phyloP scores from a whole-genome alignment of 1,139 yeast genomes.

The Entelexis paramagnoliae region DNA sequence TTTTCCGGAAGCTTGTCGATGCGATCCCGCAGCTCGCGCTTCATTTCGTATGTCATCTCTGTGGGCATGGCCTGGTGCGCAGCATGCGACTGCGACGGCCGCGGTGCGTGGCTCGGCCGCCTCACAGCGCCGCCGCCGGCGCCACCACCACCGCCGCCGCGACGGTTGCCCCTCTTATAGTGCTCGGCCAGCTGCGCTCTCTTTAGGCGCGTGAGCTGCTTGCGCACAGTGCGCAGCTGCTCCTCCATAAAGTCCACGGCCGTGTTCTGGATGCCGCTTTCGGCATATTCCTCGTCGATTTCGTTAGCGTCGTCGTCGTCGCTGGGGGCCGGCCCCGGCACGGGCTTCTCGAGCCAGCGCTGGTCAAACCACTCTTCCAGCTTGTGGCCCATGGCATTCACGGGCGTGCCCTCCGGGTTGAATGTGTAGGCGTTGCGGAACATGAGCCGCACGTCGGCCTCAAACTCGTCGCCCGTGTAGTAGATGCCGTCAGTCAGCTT shows the following conservation, averaged over 20 bases:
- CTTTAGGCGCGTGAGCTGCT: slow-evolving; percentile 72
- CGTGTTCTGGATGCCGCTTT: slow-evolving; percentile 65
- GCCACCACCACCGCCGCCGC: slow-evolving; percentile 11
- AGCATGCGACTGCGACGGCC: slow-evolving; percentile 17
- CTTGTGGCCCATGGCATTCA: slow-evolving; percentile 88
- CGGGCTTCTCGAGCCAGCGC: slow-evolving; percentile 86
- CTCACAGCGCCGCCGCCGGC: slow-evolving; percentile 3
- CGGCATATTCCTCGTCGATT: slow-evolving; percentile 56
- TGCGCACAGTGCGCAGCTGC: slow-evolving; percentile 75
- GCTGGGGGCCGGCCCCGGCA: slow-evolving; percentile 52
- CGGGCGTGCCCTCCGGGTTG: slow-evolving; percentile 94
- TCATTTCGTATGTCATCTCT: slow-evolving; percentile 76
- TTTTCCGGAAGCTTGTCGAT: slow-evolving; percentile 65
- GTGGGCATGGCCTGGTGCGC: slow-evolving; percentile 24
- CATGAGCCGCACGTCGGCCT: slow-evolving; percentile 67
- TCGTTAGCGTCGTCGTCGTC: slow-evolving; percentile 35
- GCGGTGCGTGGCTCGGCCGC: slow-evolving; percentile 9
- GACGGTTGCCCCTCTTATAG: slow-evolving; percentile 30
- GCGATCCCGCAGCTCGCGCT: slow-evolving; percentile 81
- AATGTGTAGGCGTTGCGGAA: slow-evolving; percentile 82
- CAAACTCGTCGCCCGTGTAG: slow-evolving; percentile 81
- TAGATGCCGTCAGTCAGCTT: slow-evolving; percentile 79
- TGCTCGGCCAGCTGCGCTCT: slow-evolving; percentile 48
- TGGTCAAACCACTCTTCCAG: slow-evolving; percentile 76
- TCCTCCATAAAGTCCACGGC: slow-evolving; percentile 83